phyloP scores from a whole-genome alignment of 345 rosid genomes.

The Dimocarpus longan region DNA sequence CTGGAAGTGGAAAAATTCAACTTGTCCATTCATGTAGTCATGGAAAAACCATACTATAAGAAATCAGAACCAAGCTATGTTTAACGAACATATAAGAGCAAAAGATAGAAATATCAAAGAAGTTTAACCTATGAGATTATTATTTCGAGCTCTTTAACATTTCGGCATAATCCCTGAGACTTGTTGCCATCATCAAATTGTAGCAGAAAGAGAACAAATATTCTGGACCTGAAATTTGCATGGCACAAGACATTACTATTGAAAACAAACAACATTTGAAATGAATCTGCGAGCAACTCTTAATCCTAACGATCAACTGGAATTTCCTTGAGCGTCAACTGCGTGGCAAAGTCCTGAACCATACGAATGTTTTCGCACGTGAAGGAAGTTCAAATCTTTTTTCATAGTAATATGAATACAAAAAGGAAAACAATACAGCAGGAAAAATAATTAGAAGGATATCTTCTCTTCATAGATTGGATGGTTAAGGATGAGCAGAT shows the following conservation, averaged over 20 bases:
- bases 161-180: not conserved
- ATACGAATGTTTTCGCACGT: constrained; percentile 56
- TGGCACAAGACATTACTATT: not conserved
- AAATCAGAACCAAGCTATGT: not conserved
- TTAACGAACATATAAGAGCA: not conserved
- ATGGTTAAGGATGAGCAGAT: constrained; percentile 82
- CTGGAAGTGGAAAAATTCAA: no score
- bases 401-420: not conserved
- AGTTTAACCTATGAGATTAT: not conserved
- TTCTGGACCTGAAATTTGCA: constrained; percentile 6
- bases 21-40: not conserved
- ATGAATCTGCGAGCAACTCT: constrained; percentile 6
- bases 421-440: not conserved
- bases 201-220: constrained; percentile 10
- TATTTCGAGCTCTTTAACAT: not conserved
- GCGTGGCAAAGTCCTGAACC: constrained; percentile 63
- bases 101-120: not conserved
- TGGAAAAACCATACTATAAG: not conserved
- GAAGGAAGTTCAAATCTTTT: constrained; percentile 41
- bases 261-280: not conserved
- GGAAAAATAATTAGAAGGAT: constrained; percentile 52
- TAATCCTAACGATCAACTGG: constrained; percentile 18
- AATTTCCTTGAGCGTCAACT: constrained; percentile 38
- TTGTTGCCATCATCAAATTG: not conserved
- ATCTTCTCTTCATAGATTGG: constrained; percentile 76